These are phyloP conservation scores for Pholiota molesta DNA, from an alignment of 768 basidiomycete genomes.

Conservation along the genomic window DNA sequence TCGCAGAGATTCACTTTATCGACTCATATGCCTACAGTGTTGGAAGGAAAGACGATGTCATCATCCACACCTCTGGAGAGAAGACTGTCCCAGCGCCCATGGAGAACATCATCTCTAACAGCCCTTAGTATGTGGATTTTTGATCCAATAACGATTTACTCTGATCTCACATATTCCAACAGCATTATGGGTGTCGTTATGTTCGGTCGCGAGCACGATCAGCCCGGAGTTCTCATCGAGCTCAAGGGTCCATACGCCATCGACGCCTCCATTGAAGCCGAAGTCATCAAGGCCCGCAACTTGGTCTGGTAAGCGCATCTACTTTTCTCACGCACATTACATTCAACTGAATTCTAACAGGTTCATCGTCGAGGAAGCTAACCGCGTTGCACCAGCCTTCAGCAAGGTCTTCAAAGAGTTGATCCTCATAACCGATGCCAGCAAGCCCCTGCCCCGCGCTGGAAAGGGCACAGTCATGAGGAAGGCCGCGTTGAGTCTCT, in stretches of 20 bases:
- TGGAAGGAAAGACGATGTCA: slow-evolving; percentile 44
- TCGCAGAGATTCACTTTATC: background rate
- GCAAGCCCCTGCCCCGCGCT: slow-evolving; percentile 45
- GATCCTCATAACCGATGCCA: slow-evolving; percentile 43
- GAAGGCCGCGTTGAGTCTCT: slow-evolving; percentile 43
- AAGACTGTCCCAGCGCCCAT: slow-evolving; percentile 41
- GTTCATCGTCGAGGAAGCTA: slow-evolving; percentile 47
- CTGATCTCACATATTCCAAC: background rate
- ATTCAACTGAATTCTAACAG: slow-evolving; percentile 22
- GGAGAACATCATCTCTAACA: slow-evolving; percentile 31
- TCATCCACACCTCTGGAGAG: slow-evolving; percentile 38
- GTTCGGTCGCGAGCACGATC: slow-evolving; percentile 44
- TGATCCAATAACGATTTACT: background rate
- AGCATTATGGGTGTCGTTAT: slow-evolving; percentile 38
- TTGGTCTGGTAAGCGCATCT: slow-evolving; percentile 35
- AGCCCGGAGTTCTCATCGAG: slow-evolving; percentile 38
- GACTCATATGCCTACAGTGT: slow-evolving; percentile 27
- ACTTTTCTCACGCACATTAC: background rate
- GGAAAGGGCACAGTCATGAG: slow-evolving; percentile 53
- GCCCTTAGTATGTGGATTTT: slow-evolving; percentile 25
- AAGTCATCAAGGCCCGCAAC: slow-evolving; percentile 33
- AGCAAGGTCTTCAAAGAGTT: slow-evolving; percentile 56
- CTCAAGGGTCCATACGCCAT: slow-evolving; percentile 27
- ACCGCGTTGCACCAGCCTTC: slow-evolving; percentile 43
- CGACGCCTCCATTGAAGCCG: slow-evolving; percentile 25